Evolutionary conservation across 116 monocot species (phyloP).

Genomic region (Posidonia oceanica): DNA sequence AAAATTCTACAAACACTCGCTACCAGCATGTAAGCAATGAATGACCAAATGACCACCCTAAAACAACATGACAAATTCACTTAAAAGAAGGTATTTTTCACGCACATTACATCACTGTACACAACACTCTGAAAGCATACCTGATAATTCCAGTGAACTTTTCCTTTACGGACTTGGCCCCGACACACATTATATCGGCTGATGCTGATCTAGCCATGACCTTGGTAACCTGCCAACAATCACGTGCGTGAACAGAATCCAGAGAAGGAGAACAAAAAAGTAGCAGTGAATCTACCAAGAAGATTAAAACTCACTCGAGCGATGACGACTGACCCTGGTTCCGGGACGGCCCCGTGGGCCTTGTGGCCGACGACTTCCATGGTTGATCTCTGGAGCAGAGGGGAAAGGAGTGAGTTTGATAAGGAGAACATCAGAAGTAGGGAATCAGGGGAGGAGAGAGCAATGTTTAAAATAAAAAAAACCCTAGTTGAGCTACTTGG

Average conservation of each 20-base stretch:
- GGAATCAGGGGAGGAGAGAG: background rate
- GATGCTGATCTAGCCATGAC: slow-evolving; percentile 85
- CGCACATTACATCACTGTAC: too few relatives aligned
- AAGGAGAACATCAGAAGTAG: too few relatives aligned
- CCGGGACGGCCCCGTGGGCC: slow-evolving; percentile 75
- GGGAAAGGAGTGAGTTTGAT: background rate
- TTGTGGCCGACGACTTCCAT: slow-evolving; percentile 81
- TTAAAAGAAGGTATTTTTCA: too few relatives aligned
- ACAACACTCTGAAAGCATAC: slow-evolving; percentile 10
- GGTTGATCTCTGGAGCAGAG: slow-evolving; percentile 32
- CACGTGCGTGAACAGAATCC: too few relatives aligned
- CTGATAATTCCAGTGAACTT: slow-evolving; percentile 89
- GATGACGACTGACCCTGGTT: slow-evolving; percentile 67
- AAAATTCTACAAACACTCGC: background rate
- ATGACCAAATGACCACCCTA: too few relatives aligned
- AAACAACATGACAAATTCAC: too few relatives aligned
- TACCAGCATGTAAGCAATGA: too few relatives aligned
- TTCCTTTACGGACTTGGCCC: slow-evolving; percentile 70
- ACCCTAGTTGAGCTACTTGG: slow-evolving; percentile 26
- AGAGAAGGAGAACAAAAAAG: too few relatives aligned
- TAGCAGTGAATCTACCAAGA: too few relatives aligned
- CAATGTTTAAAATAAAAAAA: background rate
- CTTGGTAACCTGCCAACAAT: slow-evolving; percentile 65
- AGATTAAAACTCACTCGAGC: slow-evolving; percentile 43
- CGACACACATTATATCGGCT: slow-evolving; percentile 95